phyloP scores from a whole-genome alignment of 306 rosid species.

The Dryas alaskensis region DNA sequence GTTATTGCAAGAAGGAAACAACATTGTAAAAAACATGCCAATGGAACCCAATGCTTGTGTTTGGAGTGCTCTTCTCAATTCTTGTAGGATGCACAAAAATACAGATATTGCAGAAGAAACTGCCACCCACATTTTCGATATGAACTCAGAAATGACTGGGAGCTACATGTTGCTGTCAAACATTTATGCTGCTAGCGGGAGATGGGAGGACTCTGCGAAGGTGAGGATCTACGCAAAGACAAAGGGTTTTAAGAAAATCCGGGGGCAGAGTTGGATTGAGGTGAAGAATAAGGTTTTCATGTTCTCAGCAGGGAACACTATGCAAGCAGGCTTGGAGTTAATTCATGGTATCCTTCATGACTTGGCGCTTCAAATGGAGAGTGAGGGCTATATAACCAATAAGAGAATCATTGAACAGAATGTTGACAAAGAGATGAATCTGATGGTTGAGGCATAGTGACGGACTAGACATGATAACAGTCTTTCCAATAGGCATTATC shows the following conservation, averaged over 20 bases:
- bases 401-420: slow-evolving; percentile 23
- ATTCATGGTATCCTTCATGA: slow-evolving; percentile 49
- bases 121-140: slow-evolving; percentile 39
- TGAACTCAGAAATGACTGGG: slow-evolving; percentile 46
- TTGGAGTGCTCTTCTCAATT: slow-evolving; percentile 75
- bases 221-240: slow-evolving; percentile 65
- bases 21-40: slow-evolving; percentile 61
- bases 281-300: slow-evolving; percentile 55
- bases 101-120: slow-evolving; percentile 53
- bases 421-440: slow-evolving; percentile 19
- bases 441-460: slow-evolving; percentile 29
- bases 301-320: slow-evolving; percentile 62
- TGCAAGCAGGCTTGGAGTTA: slow-evolving; percentile 39
- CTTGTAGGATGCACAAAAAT: slow-evolving; percentile 66
- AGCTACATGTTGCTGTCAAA: slow-evolving; percentile 77
- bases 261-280: slow-evolving; percentile 84
- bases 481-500: no score
- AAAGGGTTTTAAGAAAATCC: slow-evolving; percentile 62
- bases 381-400: slow-evolving; percentile 26
- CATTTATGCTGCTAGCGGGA: slow-evolving; percentile 70
- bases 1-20: slow-evolving; percentile 63
- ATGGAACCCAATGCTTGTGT: slow-evolving; percentile 70
- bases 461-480: slow-evolving; percentile 15
- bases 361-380: slow-evolving; percentile 61
- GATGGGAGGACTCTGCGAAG: slow-evolving; percentile 85